Evolutionary conservation across 2,329 filamentous ascomycete species (phyloP), one percentile per base, ranked within the genome.

Genomic region (Fusarium nurragi): DNA sequence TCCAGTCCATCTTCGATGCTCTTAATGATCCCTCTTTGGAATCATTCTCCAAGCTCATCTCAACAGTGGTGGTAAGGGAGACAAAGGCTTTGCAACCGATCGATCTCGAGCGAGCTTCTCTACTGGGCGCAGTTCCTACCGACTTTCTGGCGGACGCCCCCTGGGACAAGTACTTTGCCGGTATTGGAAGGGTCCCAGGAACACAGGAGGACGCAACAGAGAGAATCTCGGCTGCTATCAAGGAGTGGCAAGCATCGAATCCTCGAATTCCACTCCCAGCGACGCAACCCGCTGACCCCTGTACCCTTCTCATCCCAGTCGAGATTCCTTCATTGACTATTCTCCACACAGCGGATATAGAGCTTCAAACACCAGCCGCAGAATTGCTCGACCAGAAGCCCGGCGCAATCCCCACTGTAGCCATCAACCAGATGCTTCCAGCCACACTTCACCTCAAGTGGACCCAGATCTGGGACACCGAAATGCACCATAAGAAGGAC

Each of bases 251-350:
- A 50, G 58, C 60, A n/a, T 54, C 61, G 6, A 69, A 77, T 23
- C 57, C 71, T 13, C 68, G 54, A 7, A 53, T 80, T 13, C 30
- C 64, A 3, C 60, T 79, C 0, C 60, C 71, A 9, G 52, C 71
- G 4, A 47, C 59, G 2, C 57, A 70, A 7, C 50, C 53, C 2
- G 61, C 64, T 6, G 79, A 84, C 19, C 66, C 81, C 76, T 61
- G 84, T 84, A 88, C 88, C 13, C 94, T 99, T 68, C 82, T 90
- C 26, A 96, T 99, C 50, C 92, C 94, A 0, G 94, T 99, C 14
- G 93, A 97, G 57, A 88, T 99, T 2, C 94, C 94, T 0, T 88
- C 90, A 2, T 83, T 97, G 3, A 87, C 92, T 44, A 86, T 97
- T 19, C 86, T 98, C 0, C 91, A 97, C 76, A 96, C 91, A 0